Percentiles rank a stretch among this genome's conserved stretches.
Evolutionary conservation across 1,284 basidiomycete genomes (phyloP).

Genomic region (Paramarasmius palmivorus): DNA sequence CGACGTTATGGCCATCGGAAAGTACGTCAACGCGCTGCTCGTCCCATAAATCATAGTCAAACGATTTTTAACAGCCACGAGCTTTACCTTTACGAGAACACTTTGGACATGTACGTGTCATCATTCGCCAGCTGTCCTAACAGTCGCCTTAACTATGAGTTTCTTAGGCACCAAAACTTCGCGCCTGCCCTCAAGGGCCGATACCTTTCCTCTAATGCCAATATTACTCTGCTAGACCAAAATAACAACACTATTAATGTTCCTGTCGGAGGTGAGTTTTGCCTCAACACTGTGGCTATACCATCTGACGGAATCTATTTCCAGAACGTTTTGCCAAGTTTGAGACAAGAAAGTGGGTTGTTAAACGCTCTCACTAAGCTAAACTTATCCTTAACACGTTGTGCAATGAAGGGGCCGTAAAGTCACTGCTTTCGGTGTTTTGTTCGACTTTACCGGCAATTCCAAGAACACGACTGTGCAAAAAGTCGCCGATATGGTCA

Average conservation of each 20-base stretch:
- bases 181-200: constrained; percentile 71
- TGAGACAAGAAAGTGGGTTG: constrained; percentile 62
- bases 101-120: constrained; percentile 65
- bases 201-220: constrained; percentile 83
- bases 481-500: constrained; percentile 70
- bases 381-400: constrained; percentile 6
- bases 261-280: constrained; percentile 57
- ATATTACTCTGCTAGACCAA: constrained; percentile 70
- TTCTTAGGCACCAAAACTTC: constrained; percentile 64
- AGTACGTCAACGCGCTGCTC: constrained; percentile 42
- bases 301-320: background rate
- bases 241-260: constrained; percentile 50
- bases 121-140: constrained; percentile 12
- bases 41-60: background rate
- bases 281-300: background rate
- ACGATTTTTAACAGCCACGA: constrained; percentile 63
- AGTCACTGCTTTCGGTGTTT: constrained; percentile 81
- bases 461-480: constrained; percentile 74
- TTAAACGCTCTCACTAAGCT: background rate
- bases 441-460: constrained; percentile 73
- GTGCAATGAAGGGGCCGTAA: constrained; percentile 58
- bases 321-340: constrained; percentile 73
- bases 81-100: constrained; percentile 77
- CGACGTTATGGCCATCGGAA: constrained; percentile 85
- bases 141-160: constrained; percentile 9